Percentiles rank a stretch among this genome's conserved stretches.
Conservation (phyloP, 106 monocot species). For the Phalaenopsis aphrodite region DNA sequence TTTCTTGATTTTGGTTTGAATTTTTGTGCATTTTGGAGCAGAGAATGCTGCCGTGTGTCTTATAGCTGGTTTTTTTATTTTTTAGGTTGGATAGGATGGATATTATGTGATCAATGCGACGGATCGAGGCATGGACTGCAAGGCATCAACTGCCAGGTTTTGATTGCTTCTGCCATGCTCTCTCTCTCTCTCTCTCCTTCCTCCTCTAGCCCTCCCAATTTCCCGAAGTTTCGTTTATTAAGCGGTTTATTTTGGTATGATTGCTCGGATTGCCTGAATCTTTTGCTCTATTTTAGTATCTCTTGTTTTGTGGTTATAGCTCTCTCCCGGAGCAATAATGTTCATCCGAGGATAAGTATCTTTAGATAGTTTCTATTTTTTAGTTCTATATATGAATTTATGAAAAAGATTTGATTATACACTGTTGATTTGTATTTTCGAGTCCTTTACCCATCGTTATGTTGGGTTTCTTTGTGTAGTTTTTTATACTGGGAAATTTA, state of each 20-base stretch:
- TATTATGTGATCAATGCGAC: constrained; percentile 5
- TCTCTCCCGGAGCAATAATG: neutral
- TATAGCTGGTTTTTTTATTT: neutral
- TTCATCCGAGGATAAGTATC: neutral
- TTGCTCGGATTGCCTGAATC: no score
- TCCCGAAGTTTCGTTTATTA: neutral
- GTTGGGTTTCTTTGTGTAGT: neutral
- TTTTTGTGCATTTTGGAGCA: neutral
- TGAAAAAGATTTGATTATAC: neutral
- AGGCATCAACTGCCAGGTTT: neutral
- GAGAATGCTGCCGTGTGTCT: neutral
- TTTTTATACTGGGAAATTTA: no score
- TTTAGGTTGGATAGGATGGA: neutral
- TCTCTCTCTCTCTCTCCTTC: neutral
- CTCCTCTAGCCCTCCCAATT: neutral
- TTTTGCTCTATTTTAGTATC: no score
- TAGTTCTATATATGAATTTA: neutral
- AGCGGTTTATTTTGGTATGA: no score
- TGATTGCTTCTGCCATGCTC: neutral
- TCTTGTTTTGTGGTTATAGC: neutral
- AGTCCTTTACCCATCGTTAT: neutral
- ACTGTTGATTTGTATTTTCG: neutral
- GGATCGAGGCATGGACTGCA: constrained; percentile 3
- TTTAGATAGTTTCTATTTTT: neutral
- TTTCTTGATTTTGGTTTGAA: neutral